phyloP scores from a whole-genome alignment of 306 rosid species.

The Citrullus colocynthis region DNA sequence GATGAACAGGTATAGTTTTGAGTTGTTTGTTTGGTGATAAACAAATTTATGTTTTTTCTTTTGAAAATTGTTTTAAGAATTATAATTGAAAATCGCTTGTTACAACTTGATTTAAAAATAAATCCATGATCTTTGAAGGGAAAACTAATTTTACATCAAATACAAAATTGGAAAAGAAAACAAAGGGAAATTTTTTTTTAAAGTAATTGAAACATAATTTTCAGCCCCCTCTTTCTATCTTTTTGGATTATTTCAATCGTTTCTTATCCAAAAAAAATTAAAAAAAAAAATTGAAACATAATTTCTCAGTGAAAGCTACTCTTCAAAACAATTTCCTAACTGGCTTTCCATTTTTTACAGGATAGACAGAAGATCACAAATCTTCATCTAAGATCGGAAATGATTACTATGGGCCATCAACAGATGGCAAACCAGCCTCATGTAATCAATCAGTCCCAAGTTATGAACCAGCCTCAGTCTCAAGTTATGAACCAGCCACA shows the following conservation, averaged over 20 bases:
- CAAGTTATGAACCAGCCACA: conserved; percentile 2
- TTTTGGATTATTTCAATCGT: too few relatives aligned
- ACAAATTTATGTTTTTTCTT: not conserved
- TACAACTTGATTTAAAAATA: not conserved
- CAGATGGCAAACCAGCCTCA: conserved; percentile 10
- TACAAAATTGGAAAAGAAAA: not conserved
- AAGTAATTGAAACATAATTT: not conserved
- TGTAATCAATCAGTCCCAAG: not conserved
- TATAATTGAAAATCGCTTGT: not conserved
- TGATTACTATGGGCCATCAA: conserved; percentile 22
- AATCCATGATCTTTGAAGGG: not conserved
- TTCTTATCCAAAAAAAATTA: too few relatives aligned
- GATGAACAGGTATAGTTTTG: not conserved
- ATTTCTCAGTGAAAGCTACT: not conserved
- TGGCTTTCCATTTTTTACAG: not conserved
- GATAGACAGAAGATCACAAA: not conserved
- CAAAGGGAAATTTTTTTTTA: not conserved
- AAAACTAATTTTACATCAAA: not conserved
- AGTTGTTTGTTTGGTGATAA: not conserved
- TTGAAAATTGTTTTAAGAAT: not conserved
- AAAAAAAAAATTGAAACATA: too few relatives aligned
- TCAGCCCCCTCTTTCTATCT: too few relatives aligned
- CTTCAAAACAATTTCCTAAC: not conserved
- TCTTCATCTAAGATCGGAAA: conserved; percentile 15
- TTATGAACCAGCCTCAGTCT: too few relatives aligned